Percentiles rank a stretch among this genome's conserved stretches.
Conservation (phyloP, 225 moss, liverwort and hornwort genomes). For the Pseudisothecium myosuroides region DNA sequence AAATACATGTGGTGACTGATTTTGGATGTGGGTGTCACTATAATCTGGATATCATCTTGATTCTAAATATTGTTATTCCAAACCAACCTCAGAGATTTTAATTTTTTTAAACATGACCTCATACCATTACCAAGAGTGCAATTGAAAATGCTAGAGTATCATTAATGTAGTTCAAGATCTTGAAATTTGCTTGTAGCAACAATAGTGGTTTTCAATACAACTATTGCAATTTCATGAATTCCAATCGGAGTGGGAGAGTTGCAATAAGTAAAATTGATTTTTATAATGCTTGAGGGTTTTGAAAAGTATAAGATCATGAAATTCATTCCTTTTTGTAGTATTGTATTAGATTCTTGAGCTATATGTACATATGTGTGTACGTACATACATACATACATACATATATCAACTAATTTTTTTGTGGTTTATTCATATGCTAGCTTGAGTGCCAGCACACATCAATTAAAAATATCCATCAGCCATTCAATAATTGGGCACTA, state of each 20-base stretch:
- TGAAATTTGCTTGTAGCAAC: accelerated
- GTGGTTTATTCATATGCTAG: no score
- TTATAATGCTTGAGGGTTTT: not conserved
- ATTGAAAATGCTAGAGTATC: not conserved
- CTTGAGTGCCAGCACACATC: no score
- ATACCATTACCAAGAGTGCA: not conserved
- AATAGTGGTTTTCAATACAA: accelerated
- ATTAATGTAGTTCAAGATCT: not conserved
- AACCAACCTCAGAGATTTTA: no score
- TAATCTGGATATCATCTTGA: no score
- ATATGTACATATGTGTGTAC: no score
- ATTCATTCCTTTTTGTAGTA: not conserved
- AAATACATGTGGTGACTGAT: not conserved
- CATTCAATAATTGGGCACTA: no score
- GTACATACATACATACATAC: no score
- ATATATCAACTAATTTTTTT: no score
- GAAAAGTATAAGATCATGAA: not conserved
- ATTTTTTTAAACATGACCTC: no score
- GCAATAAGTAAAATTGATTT: not conserved
- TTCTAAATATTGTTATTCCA: no score
- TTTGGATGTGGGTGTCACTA: accelerated
- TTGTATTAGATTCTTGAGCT: not conserved
- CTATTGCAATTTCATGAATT: not conserved
- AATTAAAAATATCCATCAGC: no score
- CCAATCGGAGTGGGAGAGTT: not conserved